Conservation (phyloP, 2,329 filamentous ascomycete species). For the Didymella pinodella region DNA sequence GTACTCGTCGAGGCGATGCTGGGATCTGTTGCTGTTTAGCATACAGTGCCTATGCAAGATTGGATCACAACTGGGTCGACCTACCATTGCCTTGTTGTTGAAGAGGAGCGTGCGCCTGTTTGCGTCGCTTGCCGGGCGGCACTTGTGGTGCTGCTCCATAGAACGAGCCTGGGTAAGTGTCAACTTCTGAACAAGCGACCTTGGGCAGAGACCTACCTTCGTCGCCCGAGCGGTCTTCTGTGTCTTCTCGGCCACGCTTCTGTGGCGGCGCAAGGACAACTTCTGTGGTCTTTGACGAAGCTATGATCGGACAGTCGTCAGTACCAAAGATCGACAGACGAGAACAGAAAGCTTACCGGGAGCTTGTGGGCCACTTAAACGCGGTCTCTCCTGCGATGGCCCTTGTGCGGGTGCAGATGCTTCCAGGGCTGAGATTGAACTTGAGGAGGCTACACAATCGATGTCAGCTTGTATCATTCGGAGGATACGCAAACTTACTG, state of each 20-base stretch:
- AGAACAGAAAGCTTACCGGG: neutral
- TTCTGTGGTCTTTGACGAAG: neutral
- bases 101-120: neutral
- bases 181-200: neutral
- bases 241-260: neutral
- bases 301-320: neutral
- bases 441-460: neutral
- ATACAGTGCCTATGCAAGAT: neutral
- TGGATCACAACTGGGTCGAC: neutral
- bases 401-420: neutral
- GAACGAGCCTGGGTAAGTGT: neutral
- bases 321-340: neutral
- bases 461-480: neutral
- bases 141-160: neutral
- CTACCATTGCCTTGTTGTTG: neutral
- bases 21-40: neutral
- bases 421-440: neutral
- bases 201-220: neutral
- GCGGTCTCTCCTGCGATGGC: neutral
- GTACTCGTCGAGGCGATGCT: neutral
- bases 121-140: neutral
- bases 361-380: neutral
- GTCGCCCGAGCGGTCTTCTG: neutral
- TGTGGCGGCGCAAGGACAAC: neutral
- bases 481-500: neutral